phyloP scores from a whole-genome alignment of 805 yeast genomes.

The Ogataea ganodermae region DNA sequence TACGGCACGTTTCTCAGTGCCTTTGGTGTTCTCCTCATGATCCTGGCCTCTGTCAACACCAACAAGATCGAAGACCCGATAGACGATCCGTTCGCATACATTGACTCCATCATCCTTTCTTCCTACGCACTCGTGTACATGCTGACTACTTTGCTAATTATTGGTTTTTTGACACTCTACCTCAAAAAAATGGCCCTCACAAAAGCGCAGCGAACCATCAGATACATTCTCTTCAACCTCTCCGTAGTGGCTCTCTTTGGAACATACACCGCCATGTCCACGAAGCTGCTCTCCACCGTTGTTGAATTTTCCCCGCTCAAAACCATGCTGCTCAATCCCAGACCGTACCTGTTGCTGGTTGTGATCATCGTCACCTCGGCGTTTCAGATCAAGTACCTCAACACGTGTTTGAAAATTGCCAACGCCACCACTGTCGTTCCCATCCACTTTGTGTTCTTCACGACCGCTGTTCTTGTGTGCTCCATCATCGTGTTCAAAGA shows the following conservation, averaged over 20 bases:
- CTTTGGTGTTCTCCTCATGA: slow-evolving; percentile 44
- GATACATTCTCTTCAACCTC: slow-evolving; percentile 35
- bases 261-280: slow-evolving; percentile 47
- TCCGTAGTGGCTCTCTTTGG: slow-evolving; percentile 46
- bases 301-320: slow-evolving; percentile 31
- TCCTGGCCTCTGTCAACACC: slow-evolving; percentile 37
- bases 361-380: slow-evolving; percentile 41
- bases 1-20: slow-evolving; percentile 44
- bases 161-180: slow-evolving; percentile 18
- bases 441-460: slow-evolving; percentile 50
- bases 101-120: slow-evolving; percentile 32
- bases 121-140: slow-evolving; percentile 30
- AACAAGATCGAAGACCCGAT: slow-evolving; percentile 15
- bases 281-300: slow-evolving; percentile 42
- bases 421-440: slow-evolving; percentile 51
- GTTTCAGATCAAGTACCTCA: slow-evolving; percentile 42
- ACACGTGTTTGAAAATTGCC: slow-evolving; percentile 41
- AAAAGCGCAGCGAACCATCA: slow-evolving; percentile 10
- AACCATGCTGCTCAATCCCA: slow-evolving; percentile 27
- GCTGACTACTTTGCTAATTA: slow-evolving; percentile 21
- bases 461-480: slow-evolving; percentile 44
- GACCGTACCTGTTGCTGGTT: slow-evolving; percentile 35
- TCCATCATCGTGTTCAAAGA: slow-evolving; percentile 45
- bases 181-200: slow-evolving; percentile 7
- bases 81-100: slow-evolving; percentile 31